Evolutionary conservation across 148 eudicot species (phyloP).

Genomic region (Heliamphora exappendiculata): DNA sequence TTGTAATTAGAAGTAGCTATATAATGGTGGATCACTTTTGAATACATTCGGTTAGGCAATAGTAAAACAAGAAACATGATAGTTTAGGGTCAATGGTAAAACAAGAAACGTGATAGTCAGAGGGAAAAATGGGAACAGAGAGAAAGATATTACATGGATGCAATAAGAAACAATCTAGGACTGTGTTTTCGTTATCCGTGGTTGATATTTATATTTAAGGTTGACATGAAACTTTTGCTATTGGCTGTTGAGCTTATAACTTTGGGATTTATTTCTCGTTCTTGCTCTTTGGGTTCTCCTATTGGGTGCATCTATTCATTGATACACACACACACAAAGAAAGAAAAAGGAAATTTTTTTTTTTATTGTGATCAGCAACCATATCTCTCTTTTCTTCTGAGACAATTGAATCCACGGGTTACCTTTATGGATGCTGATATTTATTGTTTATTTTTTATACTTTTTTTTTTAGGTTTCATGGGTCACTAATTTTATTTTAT

Average conservation of each 20-base stretch:
- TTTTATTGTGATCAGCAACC: not conserved
- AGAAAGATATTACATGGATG: not conserved
- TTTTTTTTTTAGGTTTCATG: conserved; percentile 5
- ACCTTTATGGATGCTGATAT: not conserved
- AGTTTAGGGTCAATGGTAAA: too few species aligned
- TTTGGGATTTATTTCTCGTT: not conserved
- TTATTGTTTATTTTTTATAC: not conserved
- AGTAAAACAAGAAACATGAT: not conserved
- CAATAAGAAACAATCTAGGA: not conserved
- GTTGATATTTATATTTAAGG: not conserved
- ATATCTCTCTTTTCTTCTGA: not conserved
- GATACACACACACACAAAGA: not conserved
- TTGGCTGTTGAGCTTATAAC: not conserved
- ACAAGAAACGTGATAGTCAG: not conserved
- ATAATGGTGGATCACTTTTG: too few species aligned
- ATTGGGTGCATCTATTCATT: not conserved
- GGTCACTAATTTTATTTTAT: conserved; percentile 11
- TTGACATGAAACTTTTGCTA: not conserved
- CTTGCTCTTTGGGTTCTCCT: not conserved
- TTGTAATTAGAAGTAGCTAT: too few species aligned
- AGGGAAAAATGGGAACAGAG: not conserved
- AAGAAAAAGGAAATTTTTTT: not conserved
- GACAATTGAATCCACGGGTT: not conserved
- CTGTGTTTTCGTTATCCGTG: not conserved
- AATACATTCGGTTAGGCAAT: too few species aligned